Base-by-base conservation (phyloP, 2,329 filamentous ascomycete genomes). In the Curvularia eragrostidis region DNA sequence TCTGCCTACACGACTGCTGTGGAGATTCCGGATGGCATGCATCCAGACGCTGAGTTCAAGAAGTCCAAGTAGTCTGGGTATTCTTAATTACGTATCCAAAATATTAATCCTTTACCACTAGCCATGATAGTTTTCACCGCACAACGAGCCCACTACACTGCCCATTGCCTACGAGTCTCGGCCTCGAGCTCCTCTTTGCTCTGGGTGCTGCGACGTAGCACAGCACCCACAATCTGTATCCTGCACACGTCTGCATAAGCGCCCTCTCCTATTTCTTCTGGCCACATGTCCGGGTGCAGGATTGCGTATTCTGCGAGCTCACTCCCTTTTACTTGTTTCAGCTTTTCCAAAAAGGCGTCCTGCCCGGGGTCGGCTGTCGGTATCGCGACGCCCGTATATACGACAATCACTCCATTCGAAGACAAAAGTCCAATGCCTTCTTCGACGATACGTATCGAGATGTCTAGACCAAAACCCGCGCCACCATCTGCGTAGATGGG, bases 21-120 rank as follows among this genome's bases (percentile, higher is more conserved):
- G 24, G 74, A 75, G 56, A 67, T 70, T 48, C 72, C 72, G 5
- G 74, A 76, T 54, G 74, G 73, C 5, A 59, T 73, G 56, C 71
- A 75, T 46, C 71, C 73, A 1, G 65, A 73, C n/a, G 62, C 57
- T 1, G 72, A 71, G 57, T 75, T 74, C 48, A 66, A 63, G 38
- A 63, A 48, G 36, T 24, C n/a, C 48, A 66, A 63, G 38, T 64
- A 48, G 36, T 24, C n/a, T 21, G 26, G 13, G 19, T 19, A 1
- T 26, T 41, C 15, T 30, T 5, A 18, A 12, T 43, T 36, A 36
- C 8, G 15, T 18, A 24, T 52, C 15, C 19, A 41, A 5, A 13
- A 23, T 9, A 18, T 15, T 13, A 15, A 19, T 13, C 23, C 4
- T 41, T 34, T 30, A 3, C 5, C 12, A 21, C 5, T 28, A 19